Evolutionary conservation across 2,329 filamentous ascomycete genomes (phyloP).

Genomic region (Tolypocladium paradoxum): DNA sequence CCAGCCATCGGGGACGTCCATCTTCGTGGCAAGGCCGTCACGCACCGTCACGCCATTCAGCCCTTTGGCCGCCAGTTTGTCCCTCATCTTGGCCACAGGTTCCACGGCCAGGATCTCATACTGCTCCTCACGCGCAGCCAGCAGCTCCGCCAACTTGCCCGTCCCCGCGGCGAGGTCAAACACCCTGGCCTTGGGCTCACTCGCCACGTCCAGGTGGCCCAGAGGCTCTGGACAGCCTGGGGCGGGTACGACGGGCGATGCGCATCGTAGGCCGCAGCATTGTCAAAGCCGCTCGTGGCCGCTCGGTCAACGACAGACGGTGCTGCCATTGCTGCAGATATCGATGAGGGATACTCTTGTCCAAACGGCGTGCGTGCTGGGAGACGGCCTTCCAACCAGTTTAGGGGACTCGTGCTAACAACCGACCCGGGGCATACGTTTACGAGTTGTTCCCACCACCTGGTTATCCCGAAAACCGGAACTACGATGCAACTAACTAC

Average conservation of each 20-base stretch:
- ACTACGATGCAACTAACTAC: not conserved
- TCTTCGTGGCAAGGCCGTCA: slow-evolving; percentile 46
- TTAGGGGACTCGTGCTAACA: too few species aligned
- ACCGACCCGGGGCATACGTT: not conserved
- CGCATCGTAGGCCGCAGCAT: slow-evolving; percentile 54
- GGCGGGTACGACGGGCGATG: slow-evolving; percentile 57
- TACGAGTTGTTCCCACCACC: not conserved
- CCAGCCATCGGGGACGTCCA: slow-evolving; percentile 45
- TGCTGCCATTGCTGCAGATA: slow-evolving; percentile 5
- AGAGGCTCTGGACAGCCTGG: slow-evolving; percentile 49
- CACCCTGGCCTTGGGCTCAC: slow-evolving; percentile 34
- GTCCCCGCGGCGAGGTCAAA: slow-evolving; percentile 59
- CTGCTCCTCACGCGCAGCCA: slow-evolving; percentile 46
- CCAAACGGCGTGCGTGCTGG: not conserved
- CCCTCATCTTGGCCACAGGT: slow-evolving; percentile 55
- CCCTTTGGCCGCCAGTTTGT: slow-evolving; percentile 45
- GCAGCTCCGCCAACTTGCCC: slow-evolving; percentile 57
- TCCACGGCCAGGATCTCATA: slow-evolving; percentile 53
- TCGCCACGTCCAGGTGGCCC: slow-evolving; percentile 37
- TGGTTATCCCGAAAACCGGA: not conserved
- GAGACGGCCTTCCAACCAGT: not conserved
- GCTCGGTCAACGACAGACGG: slow-evolving; percentile 30
- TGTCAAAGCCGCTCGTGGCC: slow-evolving; percentile 48
- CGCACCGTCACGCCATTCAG: slow-evolving; percentile 43
- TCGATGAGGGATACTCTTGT: not conserved